These are phyloP conservation scores for Elongisporangium undulatum DNA, from an alignment of 352 stramenopile genomes.

Conservation along the genomic window DNA sequence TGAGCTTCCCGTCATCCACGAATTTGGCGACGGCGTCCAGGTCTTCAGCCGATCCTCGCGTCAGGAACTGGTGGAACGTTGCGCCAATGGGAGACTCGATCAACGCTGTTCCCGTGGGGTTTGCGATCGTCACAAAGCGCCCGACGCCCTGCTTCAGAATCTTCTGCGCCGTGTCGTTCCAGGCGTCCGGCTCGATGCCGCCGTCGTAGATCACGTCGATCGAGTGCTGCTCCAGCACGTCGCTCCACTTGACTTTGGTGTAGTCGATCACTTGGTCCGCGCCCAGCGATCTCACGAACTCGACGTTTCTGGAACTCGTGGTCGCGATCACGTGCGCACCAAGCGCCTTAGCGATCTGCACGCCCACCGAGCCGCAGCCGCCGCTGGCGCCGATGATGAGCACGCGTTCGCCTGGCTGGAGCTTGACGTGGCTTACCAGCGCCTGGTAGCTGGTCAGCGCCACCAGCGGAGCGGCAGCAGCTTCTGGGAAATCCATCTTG, in stretches of 20 bases:
- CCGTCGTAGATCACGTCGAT: conserved; percentile 29
- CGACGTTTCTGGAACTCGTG: conserved; percentile 26
- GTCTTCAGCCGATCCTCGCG: conserved; percentile 9
- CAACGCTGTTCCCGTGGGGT: conserved; percentile 21
- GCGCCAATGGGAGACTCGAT: conserved; percentile 32
- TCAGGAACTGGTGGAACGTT: conserved; percentile 12
- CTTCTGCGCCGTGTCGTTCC: conserved; percentile 14
- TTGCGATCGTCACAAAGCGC: conserved; percentile 23
- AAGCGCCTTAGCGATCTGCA: conserved; percentile 44
- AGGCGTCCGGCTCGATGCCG: conserved; percentile 14
- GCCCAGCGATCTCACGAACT: conserved; percentile 28
- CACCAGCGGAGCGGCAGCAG: conserved; percentile 19
- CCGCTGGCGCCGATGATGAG: conserved; percentile 50
- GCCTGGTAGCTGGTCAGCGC: conserved; percentile 30
- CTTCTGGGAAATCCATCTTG: conserved; percentile 32
- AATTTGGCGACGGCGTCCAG: conserved; percentile 25
- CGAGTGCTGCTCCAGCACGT: conserved; percentile 18
- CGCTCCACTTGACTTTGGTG: conserved; percentile 28
- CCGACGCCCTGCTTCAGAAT: conserved; percentile 20
- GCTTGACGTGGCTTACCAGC: conserved; percentile 14
- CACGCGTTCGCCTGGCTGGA: conserved; percentile 15
- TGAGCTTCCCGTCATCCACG: conserved; percentile 20
- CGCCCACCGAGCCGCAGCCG: conserved; percentile 35
- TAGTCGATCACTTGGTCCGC: conserved; percentile 46
- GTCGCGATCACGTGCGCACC: conserved; percentile 27